These are phyloP conservation scores for Cutaneotrichosporon curvatum DNA, from an alignment of 1,284 basidiomycete genomes.

Conservation along the genomic window DNA sequence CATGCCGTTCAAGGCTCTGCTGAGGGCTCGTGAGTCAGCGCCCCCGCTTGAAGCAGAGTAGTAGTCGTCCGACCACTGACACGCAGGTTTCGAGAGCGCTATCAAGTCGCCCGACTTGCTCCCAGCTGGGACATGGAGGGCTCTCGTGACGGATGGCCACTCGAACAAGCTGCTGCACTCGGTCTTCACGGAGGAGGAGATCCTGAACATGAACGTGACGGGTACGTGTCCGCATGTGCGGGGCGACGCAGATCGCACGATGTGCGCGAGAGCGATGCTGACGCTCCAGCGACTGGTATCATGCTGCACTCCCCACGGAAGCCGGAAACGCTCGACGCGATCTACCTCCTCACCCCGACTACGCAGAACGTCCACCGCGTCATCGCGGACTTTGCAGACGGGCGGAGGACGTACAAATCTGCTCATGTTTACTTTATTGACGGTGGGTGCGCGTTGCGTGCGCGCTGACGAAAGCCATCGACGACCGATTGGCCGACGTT, in stretches of 20 bases:
- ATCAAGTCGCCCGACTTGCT: conserved; percentile 58
- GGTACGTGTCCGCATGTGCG: conserved; percentile 52
- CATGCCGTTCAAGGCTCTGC: conserved; percentile 41
- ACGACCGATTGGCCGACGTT: conserved; percentile 64
- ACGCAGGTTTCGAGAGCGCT: conserved; percentile 41
- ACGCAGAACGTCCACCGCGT: conserved; percentile 87
- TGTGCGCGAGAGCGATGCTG: not conserved
- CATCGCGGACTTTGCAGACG: conserved; percentile 69
- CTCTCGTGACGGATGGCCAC: conserved; percentile 89
- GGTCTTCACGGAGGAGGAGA: conserved; percentile 87
- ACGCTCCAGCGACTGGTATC: conserved; percentile 45
- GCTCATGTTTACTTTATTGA: conserved; percentile 95
- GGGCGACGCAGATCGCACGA: not conserved
- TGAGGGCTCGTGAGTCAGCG: conserved; percentile 40
- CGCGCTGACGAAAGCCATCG: conserved; percentile 30
- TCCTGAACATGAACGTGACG: conserved; percentile 88
- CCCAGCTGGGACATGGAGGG: conserved; percentile 84
- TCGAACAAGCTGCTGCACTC: conserved; percentile 76
- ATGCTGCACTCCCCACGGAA: conserved; percentile 50
- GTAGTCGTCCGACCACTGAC: conserved; percentile 2
- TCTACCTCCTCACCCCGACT: conserved; percentile 93
- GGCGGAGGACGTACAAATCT: conserved; percentile 67
- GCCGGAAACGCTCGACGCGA: conserved; percentile 51
- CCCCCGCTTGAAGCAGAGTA: not conserved
- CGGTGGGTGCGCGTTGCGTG: conserved; percentile 51